Conservation (phyloP, 2,329 filamentous ascomycete genomes). For the Fusarium liriodendri region DNA sequence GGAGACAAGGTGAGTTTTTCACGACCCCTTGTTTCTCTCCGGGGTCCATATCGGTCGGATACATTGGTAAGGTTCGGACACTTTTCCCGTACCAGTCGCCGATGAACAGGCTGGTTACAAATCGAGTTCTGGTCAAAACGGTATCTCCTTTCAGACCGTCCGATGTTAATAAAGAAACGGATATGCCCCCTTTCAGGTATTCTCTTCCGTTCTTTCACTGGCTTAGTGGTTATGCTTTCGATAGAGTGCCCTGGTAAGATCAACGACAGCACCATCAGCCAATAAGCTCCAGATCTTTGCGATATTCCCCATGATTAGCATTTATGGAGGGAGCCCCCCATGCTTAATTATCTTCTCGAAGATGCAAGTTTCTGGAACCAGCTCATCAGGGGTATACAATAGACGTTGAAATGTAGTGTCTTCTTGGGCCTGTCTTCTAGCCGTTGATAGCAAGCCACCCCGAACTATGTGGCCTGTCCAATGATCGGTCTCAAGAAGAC, state of each 20-base stretch:
- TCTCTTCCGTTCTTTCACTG: neutral
- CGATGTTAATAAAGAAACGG: neutral
- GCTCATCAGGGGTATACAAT: neutral
- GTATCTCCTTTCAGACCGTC: neutral
- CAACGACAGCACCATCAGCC: neutral
- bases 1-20: neutral
- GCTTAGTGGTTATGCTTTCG: neutral
- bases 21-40: neutral
- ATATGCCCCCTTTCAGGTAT: neutral
- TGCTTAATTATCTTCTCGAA: neutral
- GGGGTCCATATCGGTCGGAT: neutral
- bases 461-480: neutral
- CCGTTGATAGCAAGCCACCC: neutral
- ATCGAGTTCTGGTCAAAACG: neutral
- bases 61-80: neutral
- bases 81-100: neutral
- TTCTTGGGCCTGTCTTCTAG: neutral
- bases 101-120: neutral
- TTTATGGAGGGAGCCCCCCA: neutral
- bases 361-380: neutral
- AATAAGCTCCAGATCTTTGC: neutral
- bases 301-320: neutral
- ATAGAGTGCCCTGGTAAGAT: neutral
- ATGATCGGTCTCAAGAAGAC: neutral
- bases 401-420: neutral